Conservation (phyloP, 164 flowering plant genomes). For the Stephania japonica region DNA sequence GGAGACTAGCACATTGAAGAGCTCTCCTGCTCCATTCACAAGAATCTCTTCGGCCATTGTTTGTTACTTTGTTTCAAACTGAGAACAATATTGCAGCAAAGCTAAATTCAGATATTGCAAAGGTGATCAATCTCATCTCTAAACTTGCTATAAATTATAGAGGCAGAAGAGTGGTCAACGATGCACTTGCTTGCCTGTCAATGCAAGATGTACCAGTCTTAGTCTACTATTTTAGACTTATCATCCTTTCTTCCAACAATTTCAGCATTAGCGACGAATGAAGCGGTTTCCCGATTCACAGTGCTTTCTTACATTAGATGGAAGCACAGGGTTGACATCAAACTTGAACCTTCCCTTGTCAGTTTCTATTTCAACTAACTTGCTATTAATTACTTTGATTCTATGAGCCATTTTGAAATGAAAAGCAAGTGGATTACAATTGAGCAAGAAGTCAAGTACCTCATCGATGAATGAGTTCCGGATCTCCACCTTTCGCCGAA, state of each 20-base stretch:
- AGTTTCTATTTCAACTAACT: background rate
- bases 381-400: background rate
- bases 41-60: background rate
- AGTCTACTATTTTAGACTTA: background rate
- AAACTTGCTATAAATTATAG: too few species aligned
- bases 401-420: constrained; percentile 1
- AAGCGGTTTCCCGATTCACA: background rate
- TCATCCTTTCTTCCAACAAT: constrained; percentile 6
- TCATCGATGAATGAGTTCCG: background rate
- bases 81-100: too few species aligned
- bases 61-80: too few species aligned
- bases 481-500: background rate
- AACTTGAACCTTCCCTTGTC: background rate
- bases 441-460: too few species aligned
- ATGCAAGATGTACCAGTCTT: too few species aligned
- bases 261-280: background rate
- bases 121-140: too few species aligned
- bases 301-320: background rate
- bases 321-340: background rate
- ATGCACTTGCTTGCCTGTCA: too few species aligned
- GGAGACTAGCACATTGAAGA: background rate
- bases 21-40: background rate
- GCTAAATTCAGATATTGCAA: too few species aligned
- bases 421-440: background rate
- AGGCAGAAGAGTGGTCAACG: too few species aligned